These are phyloP conservation scores for Monosporascus sp. DNA, from an alignment of 2,329 filamentous ascomycete genomes.

Conservation along the genomic window DNA sequence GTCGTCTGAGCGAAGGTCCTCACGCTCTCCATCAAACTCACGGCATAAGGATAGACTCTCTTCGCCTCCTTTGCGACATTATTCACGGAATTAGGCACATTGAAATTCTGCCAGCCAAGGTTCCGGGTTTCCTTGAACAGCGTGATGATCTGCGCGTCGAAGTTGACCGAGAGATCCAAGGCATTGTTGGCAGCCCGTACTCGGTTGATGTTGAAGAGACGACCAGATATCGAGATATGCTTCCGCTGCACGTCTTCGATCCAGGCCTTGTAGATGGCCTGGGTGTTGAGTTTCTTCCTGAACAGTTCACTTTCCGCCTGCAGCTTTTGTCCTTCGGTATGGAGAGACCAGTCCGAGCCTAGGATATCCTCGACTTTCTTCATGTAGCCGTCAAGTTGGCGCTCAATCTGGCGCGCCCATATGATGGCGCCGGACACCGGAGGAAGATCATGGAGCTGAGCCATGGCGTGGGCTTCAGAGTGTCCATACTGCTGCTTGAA, in stretches of 20 bases:
- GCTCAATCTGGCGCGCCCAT: slow-evolving; percentile 95
- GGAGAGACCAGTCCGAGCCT: slow-evolving; percentile 88
- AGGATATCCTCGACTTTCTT: slow-evolving; percentile 98
- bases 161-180: slow-evolving; percentile 88
- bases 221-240: slow-evolving; percentile 85
- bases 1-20: slow-evolving; percentile 85
- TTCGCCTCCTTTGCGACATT: slow-evolving; percentile 99
- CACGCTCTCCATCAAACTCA: slow-evolving; percentile 98
- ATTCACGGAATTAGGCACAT: slow-evolving; percentile 88
- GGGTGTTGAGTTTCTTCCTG: slow-evolving; percentile 90
- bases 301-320: slow-evolving; percentile 89
- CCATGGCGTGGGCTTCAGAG: slow-evolving; percentile 97
- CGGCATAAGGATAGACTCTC: slow-evolving; percentile 93
- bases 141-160: slow-evolving; percentile 93
- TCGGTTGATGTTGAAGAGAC: slow-evolving; percentile 82
- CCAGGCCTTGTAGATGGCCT: slow-evolving; percentile 94
- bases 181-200: slow-evolving; percentile 87
- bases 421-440: slow-evolving; percentile 97
- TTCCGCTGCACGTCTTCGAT: slow-evolving; percentile 81
- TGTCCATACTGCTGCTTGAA: slow-evolving; percentile 99
- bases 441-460: slow-evolving; percentile 88
- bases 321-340: slow-evolving; percentile 90
- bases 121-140: slow-evolving; percentile 99
- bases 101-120: slow-evolving; percentile 88
- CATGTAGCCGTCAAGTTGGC: slow-evolving; percentile 94